Conservation (phyloP, 371 early-diverging fungal species). For the Mucor lusitanicus region DNA sequence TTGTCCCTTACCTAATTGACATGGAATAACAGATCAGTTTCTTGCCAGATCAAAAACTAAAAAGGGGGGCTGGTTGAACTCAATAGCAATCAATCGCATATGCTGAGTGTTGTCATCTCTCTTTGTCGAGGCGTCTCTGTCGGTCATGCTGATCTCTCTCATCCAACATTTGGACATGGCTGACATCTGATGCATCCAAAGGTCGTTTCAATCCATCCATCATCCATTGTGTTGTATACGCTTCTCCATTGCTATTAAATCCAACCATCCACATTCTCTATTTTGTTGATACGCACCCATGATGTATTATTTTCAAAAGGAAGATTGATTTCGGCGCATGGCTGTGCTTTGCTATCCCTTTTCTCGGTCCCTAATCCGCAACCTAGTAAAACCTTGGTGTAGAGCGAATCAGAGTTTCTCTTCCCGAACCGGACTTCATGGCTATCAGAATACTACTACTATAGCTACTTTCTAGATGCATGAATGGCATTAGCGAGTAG, state of each 20-base stretch:
- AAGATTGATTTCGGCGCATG: not conserved
- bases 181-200: not conserved
- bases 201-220: not conserved
- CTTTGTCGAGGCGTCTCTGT: no score
- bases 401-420: no score
- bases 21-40: no score
- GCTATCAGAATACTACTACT: no score
- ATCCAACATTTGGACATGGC: no score
- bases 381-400: no score
- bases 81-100: not conserved
- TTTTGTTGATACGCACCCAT: conserved; percentile 16
- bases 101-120: no score
- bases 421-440: no score
- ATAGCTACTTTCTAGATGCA: no score
- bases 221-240: not conserved
- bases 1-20: conserved; percentile 82
- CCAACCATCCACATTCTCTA: not conserved
- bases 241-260: not conserved
- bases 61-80: not conserved
- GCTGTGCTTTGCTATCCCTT: not conserved
- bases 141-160: no score
- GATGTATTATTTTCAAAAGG: conserved; percentile 21
- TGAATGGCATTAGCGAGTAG: no score
- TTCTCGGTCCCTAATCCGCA: not conserved
- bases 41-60: not conserved